phyloP scores from a whole-genome alignment of 371 early-diverging fungal genomes.

The Lichtheimia corymbifera region DNA sequence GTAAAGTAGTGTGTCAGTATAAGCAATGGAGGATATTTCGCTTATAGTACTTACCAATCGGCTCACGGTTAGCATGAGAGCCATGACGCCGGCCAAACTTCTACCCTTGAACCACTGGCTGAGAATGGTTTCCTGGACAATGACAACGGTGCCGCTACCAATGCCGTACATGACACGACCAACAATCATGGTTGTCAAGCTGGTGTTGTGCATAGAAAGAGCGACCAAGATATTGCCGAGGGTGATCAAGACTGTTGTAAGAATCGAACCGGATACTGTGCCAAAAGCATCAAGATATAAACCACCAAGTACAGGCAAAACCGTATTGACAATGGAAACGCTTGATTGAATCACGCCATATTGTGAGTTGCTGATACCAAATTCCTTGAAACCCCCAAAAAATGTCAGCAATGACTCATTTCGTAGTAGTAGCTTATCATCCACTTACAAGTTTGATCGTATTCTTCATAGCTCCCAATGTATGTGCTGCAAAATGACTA shows the following conservation, averaged over 20 bases:
- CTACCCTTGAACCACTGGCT: constrained; percentile 75
- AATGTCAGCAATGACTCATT: not conserved
- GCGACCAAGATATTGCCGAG: constrained; percentile 65
- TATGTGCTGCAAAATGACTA: constrained; percentile 76
- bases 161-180: constrained; percentile 75
- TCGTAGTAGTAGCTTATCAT: too few relatives aligned
- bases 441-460: constrained; percentile 61
- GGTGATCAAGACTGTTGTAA: constrained; percentile 64
- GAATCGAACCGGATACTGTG: constrained; percentile 63
- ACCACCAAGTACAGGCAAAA: constrained; percentile 72
- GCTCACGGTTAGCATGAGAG: constrained; percentile 67
- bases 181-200: constrained; percentile 60
- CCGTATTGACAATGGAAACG: constrained; percentile 71
- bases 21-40: not conserved
- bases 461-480: constrained; percentile 69
- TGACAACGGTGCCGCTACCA: constrained; percentile 71
- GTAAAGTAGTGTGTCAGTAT: not conserved
- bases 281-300: constrained; percentile 75
- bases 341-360: constrained; percentile 74
- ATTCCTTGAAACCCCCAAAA: constrained; percentile 45
- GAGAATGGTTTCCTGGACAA: constrained; percentile 71
- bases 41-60: constrained; percentile 44
- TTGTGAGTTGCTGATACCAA: constrained; percentile 67
- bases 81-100: constrained; percentile 63
- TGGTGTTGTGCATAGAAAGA: constrained; percentile 53